Base-by-base conservation (phyloP, 257 asterid species). In the Plantago ovata region DNA sequence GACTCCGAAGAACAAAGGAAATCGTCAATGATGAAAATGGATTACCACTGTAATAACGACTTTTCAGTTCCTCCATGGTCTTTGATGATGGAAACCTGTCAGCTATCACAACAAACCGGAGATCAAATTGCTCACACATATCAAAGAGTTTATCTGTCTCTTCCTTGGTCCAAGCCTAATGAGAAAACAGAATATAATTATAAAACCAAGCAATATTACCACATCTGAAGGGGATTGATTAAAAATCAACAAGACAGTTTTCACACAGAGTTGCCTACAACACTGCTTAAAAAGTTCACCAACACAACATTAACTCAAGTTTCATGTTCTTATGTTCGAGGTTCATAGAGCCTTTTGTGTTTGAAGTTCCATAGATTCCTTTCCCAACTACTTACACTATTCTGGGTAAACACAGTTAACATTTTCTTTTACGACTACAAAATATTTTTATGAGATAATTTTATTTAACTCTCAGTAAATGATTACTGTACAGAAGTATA, bases 141-240 rank as follows among this genome's bases (percentile, higher is more conserved):
- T 82, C 96, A 77, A 93, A 93, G 74, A 93, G 71, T 64, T 78
- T 72, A 76, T 86, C 95, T 1, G 98, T 93, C 79, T 89, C 98
- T 72, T 84, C 96, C 85, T 86, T 93, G 55, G 98, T 89, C 98
- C 98, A 93, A 53, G 54, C 72, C 98, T 93, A 71, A 59, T 20
- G 51, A 51, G 36, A 28, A 28, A 38, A 74, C 48, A 58, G 53
- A 24, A 69, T 22, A 14, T 41, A 64, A 50, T 41, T 61, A 58
- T 46, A 60, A 56, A 58, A 66, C 32, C 49, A 16, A 48, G 59
- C 44, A 51, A 23, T 52, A 66, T 60, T 18, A 59, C 38, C 16
- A 18, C 66, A n/a, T 48, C 48, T n/a, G 39, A 66, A 66, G 62
- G 60, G 13, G 58, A 55, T 51, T 21, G 58, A 55, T 51, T 21